phyloP scores from a whole-genome alignment of 78 protist genomes.

The Cavenderia fasciculata region DNA sequence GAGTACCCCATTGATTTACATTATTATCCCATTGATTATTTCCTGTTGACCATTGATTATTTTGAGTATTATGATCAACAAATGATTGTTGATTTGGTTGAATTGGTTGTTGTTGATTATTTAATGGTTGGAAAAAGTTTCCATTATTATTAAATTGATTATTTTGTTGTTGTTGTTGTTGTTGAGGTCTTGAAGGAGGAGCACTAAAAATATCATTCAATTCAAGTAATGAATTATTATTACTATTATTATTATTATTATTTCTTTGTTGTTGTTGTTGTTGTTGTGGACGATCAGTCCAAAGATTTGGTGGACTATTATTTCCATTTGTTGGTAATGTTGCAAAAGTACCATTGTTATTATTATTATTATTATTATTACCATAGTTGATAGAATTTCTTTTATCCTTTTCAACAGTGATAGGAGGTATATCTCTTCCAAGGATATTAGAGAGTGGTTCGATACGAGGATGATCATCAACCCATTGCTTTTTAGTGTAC shows the following conservation, averaged over 20 bases:
- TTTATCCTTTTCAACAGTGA: conserved; percentile 1
- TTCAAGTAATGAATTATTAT: background rate
- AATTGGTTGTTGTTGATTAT: background rate
- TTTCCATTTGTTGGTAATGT: background rate
- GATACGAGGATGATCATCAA: conserved; percentile 25
- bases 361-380: conserved; percentile 39
- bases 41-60: background rate
- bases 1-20: background rate
- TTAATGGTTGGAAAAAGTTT: background rate
- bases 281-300: conserved; percentile 9
- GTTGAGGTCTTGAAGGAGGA: background rate
- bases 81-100: background rate
- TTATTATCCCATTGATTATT: background rate
- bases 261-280: background rate
- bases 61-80: conserved; percentile 3
- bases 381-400: background rate
- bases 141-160: background rate
- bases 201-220: conserved; percentile 47
- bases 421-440: conserved; percentile 64
- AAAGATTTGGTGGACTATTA: conserved; percentile 2
- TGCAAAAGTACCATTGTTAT: background rate
- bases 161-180: background rate
- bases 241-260: background rate
- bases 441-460: conserved; percentile 71
- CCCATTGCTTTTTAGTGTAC: conserved; percentile 60